A percentile compares a stretch with the other conserved stretches of the same genome.
Conservation (phyloP, 1,284 basidiomycete genomes). For the Sanghuangporus weigelae region DNA sequence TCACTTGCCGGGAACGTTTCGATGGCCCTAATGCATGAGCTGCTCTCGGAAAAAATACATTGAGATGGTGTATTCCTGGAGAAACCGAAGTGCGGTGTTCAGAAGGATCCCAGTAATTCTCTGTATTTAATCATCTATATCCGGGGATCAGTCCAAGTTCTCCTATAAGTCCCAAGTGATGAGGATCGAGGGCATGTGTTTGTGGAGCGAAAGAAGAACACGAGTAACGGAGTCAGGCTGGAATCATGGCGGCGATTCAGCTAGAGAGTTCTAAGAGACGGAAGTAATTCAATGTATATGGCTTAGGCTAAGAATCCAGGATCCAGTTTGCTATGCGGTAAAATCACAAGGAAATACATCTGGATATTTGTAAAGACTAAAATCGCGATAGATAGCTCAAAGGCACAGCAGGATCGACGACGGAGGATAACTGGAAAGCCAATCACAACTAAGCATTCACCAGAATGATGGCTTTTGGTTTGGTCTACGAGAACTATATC, state of each 20-base stretch:
- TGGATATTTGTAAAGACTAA: too few species aligned
- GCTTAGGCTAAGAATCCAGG: not conserved
- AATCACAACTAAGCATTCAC: not conserved
- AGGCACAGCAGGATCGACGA: not conserved
- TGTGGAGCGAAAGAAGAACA: not conserved
- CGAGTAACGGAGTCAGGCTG: not conserved
- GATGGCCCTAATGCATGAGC: too few species aligned
- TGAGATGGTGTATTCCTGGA: too few species aligned
- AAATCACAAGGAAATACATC: too few species aligned
- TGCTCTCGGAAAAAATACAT: too few species aligned
- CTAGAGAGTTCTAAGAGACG: too few species aligned
- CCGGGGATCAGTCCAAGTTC: not conserved
- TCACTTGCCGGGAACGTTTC: too few species aligned
- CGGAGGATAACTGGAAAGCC: not conserved
- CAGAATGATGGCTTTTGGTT: not conserved
- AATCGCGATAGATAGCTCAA: too few species aligned
- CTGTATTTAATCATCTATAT: not conserved
- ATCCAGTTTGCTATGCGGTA: too few species aligned
- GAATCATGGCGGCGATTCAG: not conserved
- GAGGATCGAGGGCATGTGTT: too few species aligned
- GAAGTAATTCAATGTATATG: not conserved
- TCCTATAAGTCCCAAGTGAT: too few species aligned
- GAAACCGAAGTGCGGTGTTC: too few species aligned
- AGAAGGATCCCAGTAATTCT: not conserved
- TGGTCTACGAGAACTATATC: not conserved